Conservation (phyloP, 2,329 filamentous ascomycete genomes). For the Lecanicillium sp. region DNA sequence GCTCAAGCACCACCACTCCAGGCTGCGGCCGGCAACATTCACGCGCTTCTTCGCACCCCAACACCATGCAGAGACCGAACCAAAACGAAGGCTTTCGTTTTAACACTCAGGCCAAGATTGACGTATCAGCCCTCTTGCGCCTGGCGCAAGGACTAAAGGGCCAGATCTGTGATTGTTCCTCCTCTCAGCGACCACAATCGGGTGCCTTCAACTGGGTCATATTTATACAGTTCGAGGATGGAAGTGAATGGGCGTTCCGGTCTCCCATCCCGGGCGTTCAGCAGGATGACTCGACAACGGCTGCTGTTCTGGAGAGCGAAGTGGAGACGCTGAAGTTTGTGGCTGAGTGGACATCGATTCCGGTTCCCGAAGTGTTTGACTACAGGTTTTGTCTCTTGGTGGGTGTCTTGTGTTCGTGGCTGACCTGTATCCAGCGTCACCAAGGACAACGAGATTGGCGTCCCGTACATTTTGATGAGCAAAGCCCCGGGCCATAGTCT, state of each 20-base stretch:
- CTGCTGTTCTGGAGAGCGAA: constrained; percentile 27
- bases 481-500: background rate
- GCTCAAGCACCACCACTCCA: no score
- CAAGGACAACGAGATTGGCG: background rate
- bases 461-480: background rate
- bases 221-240: constrained; percentile 26
- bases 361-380: constrained; percentile 25
- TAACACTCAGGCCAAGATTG: background rate
- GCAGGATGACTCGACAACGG: no score
- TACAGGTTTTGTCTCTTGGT: constrained; percentile 14
- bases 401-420: background rate
- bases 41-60: no score
- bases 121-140: background rate
- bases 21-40: no score
- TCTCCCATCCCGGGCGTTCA: no score
- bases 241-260: constrained; percentile 25
- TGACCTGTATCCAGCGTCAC: background rate
- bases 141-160: background rate
- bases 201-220: constrained; percentile 28
- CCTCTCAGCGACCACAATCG: constrained; percentile 20
- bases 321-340: constrained; percentile 27
- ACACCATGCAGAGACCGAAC: no score
- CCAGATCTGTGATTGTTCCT: constrained; percentile 6
- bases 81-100: no score
- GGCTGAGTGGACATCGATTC: constrained; percentile 23